A percentile compares a stretch with the other conserved stretches of the same genome.
These are phyloP conservation scores for Tarenaya hassleriana DNA, from an alignment of 345 rosid species.

Conservation along the genomic window DNA sequence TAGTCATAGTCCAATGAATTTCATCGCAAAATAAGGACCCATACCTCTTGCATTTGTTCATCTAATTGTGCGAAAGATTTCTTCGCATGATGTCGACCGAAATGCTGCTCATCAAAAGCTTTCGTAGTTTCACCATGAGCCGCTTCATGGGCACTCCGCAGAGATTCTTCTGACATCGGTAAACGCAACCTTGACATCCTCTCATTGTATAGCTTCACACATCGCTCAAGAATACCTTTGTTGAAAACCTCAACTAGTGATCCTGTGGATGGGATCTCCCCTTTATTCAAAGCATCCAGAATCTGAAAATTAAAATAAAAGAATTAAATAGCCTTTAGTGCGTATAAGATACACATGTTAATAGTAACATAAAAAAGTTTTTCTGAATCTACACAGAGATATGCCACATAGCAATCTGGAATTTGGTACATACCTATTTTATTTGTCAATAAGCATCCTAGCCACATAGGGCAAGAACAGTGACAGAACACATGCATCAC, in stretches of 20 bases:
- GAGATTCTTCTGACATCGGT: constrained; percentile 60
- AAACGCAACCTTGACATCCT: constrained; percentile 51
- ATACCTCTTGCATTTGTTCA: constrained; percentile 83
- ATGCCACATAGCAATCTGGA: neutral
- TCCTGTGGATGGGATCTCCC: constrained; percentile 99
- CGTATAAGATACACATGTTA: neutral
- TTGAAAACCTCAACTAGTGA: constrained; percentile 97
- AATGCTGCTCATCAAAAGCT: constrained; percentile 82
- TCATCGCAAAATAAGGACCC: constrained; percentile 3
- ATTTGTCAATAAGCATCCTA: neutral
- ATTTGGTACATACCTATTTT: constrained; percentile 1
- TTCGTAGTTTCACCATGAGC: constrained; percentile 52
- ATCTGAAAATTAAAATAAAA: constrained; percentile 49
- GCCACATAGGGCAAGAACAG: neutral
- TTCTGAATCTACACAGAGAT: neutral
- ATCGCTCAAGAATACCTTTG: constrained; percentile 79
- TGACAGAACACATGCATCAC: neutral
- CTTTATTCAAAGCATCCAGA: constrained; percentile 94
- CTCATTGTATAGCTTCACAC: constrained; percentile 73
- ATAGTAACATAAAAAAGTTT: neutral
- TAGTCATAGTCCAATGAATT: neutral
- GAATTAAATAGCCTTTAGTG: neutral
- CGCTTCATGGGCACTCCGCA: constrained; percentile 60
- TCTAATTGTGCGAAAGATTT: constrained; percentile 67
- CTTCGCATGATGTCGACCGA: constrained; percentile 92